phyloP scores from a whole-genome alignment of 2,329 filamentous ascomycete species.

The Helotiales sp. region DNA sequence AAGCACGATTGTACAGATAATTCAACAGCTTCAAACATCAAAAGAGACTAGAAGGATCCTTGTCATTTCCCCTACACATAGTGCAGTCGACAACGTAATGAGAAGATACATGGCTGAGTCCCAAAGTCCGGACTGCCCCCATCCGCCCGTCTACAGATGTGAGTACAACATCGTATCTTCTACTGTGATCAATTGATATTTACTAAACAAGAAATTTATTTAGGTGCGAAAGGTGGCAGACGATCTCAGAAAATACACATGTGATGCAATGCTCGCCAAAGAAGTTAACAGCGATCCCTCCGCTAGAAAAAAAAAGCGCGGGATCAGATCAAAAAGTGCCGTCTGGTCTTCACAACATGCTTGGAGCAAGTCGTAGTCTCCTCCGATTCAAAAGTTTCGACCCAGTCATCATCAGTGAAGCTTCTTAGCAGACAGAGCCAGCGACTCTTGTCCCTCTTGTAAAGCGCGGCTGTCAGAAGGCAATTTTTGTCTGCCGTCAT shows the following conservation, averaged over 20 bases:
- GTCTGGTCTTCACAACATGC: conserved; percentile 53
- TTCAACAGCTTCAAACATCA: conserved; percentile 14
- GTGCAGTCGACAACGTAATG: conserved; percentile 22
- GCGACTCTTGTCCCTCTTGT: conserved; percentile 48
- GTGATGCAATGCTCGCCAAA: conserved; percentile 36
- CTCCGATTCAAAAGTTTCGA: conserved; percentile 45
- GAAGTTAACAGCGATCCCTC: conserved; percentile 39
- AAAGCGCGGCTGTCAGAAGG: conserved; percentile 50
- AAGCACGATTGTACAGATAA: conserved; percentile 20
- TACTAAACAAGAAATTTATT: too few species aligned
- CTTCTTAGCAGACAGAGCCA: conserved; percentile 53
- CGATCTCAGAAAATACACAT: conserved; percentile 18
- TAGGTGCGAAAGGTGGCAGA: conserved; percentile 19
- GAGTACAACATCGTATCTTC: too few species aligned
- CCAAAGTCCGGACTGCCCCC: not conserved
- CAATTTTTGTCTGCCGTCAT: conserved; percentile 53
- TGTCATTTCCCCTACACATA: conserved; percentile 15
- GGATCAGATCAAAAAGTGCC: conserved; percentile 44
- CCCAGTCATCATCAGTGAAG: conserved; percentile 52
- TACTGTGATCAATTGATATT: too few species aligned
- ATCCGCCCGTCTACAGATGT: conserved; percentile 19
- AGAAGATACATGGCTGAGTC: conserved; percentile 10
- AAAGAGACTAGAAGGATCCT: conserved; percentile 8
- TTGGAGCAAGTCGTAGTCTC: conserved; percentile 49
- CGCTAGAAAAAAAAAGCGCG: conserved; percentile 47